A percentile compares a stretch with the other conserved stretches of the same genome.
Conservation (phyloP, 768 basidiomycete genomes). For the Trametes meyenii region DNA sequence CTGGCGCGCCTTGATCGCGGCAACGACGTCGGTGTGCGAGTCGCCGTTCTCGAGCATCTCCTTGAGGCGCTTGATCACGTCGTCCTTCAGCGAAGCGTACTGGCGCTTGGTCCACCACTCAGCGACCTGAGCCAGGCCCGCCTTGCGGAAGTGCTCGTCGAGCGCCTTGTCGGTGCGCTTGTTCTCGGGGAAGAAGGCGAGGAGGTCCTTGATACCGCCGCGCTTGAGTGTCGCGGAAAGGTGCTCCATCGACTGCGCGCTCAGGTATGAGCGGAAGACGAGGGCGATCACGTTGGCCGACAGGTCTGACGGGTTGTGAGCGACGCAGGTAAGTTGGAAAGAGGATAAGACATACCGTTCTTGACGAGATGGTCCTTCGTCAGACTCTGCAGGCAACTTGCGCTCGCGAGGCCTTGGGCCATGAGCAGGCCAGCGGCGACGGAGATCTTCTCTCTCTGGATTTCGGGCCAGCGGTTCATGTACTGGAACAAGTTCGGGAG, state of each 20-base stretch:
- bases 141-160: slow-evolving; percentile 86
- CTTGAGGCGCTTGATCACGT: slow-evolving; percentile 66
- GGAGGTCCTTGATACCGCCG: slow-evolving; percentile 83
- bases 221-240: slow-evolving; percentile 80
- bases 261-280: slow-evolving; percentile 81
- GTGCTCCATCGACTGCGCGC: slow-evolving; percentile 88
- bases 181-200: slow-evolving; percentile 85
- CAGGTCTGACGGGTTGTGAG: slow-evolving; percentile 56
- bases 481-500: slow-evolving; percentile 88
- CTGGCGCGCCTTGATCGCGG: slow-evolving; percentile 69
- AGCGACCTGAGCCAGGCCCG: slow-evolving; percentile 74
- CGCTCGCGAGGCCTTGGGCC: slow-evolving; percentile 79
- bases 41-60: slow-evolving; percentile 75
- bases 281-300: slow-evolving; percentile 74
- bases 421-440: slow-evolving; percentile 81
- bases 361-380: slow-evolving; percentile 95
- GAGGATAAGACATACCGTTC: slow-evolving; percentile 61
- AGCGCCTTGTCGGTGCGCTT: slow-evolving; percentile 74
- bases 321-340: slow-evolving; percentile 2
- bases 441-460: slow-evolving; percentile 82
- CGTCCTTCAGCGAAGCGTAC: slow-evolving; percentile 79
- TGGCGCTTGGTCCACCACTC: slow-evolving; percentile 97
- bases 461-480: slow-evolving; percentile 78
- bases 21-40: slow-evolving; percentile 68
- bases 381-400: slow-evolving; percentile 77